A percentile compares a stretch with the other conserved stretches of the same genome.
phyloP scores from a whole-genome alignment of 179 eudicot genomes.

The Pouteria campechiana region DNA sequence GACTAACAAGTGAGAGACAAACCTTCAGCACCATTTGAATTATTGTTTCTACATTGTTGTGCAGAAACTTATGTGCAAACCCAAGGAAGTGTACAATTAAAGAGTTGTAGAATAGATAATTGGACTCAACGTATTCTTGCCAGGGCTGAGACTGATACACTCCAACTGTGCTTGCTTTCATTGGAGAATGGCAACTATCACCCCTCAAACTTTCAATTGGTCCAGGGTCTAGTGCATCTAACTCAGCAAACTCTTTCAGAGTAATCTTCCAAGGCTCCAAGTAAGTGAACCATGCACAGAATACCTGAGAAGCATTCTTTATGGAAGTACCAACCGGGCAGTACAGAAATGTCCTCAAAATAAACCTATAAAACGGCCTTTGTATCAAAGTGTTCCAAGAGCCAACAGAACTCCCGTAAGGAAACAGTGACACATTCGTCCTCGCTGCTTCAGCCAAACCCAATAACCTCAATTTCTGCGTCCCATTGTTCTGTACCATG shows the following conservation, averaged over 20 bases:
- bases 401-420: constrained; percentile 26
- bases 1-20: constrained; percentile 7
- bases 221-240: no score
- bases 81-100: constrained; percentile 90
- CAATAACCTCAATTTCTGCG: constrained; percentile 23
- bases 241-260: constrained; percentile 54
- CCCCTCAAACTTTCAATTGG: no score
- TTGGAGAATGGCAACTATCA: constrained; percentile 12
- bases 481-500: constrained; percentile 31
- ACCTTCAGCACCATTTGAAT: constrained; percentile 85
- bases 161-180: constrained; percentile 14
- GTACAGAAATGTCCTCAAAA: constrained; percentile 75
- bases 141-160: constrained; percentile 28
- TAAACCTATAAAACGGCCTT: constrained; percentile 79
- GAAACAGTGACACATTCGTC: constrained; percentile 20
- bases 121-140: constrained; percentile 70
- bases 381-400: constrained; percentile 62
- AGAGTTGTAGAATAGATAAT: constrained; percentile 75
- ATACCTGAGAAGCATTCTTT: constrained; percentile 70
- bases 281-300: constrained; percentile 61
- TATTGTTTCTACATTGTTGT: constrained; percentile 59
- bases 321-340: constrained; percentile 77
- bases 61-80: constrained; percentile 95
- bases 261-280: constrained; percentile 73
- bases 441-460: constrained; percentile 22